phyloP scores from a whole-genome alignment of 495 filamentous ascomycete genomes.

The Tuber umbilicatum region DNA sequence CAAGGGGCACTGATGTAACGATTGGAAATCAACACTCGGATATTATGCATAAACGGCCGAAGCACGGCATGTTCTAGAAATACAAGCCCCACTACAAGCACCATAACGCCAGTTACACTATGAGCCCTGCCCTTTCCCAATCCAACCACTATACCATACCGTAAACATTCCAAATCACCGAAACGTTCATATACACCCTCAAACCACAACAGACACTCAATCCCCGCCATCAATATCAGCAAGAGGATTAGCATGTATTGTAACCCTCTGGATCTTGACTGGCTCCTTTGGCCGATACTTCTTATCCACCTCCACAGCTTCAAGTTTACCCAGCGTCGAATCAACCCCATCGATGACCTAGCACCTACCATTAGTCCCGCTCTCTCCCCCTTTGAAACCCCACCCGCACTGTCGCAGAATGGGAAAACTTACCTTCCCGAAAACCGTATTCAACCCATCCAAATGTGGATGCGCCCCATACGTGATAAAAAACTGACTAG shows the following conservation, averaged over 20 bases:
- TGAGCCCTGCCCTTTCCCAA: neutral
- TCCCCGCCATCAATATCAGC: conserved; percentile 49
- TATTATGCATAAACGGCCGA: neutral
- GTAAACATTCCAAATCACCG: neutral
- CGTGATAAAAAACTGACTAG: conserved; percentile 88
- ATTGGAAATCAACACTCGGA: neutral
- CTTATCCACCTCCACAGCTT: conserved; percentile 75
- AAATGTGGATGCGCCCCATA: conserved; percentile 83
- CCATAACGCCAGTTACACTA: neutral
- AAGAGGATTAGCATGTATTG: conserved; percentile 89
- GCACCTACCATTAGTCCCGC: conserved; percentile 45
- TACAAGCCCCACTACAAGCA: neutral
- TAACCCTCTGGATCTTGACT: conserved; percentile 65
- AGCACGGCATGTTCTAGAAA: neutral
- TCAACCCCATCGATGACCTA: conserved; percentile 52
- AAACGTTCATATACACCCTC: neutral
- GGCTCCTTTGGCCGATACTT: conserved; percentile 74
- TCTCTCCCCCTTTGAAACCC: conserved; percentile 43
- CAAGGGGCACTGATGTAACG: neutral
- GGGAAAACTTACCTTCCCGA: conserved; percentile 66
- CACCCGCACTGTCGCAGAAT: conserved; percentile 44
- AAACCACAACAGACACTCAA: conserved; percentile 11
- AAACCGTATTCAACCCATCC: conserved; percentile 89
- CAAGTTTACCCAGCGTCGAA: conserved; percentile 64
- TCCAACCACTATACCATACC: neutral